Conservation (phyloP, 345 rosid species). For the Fremontodendron californicum region DNA sequence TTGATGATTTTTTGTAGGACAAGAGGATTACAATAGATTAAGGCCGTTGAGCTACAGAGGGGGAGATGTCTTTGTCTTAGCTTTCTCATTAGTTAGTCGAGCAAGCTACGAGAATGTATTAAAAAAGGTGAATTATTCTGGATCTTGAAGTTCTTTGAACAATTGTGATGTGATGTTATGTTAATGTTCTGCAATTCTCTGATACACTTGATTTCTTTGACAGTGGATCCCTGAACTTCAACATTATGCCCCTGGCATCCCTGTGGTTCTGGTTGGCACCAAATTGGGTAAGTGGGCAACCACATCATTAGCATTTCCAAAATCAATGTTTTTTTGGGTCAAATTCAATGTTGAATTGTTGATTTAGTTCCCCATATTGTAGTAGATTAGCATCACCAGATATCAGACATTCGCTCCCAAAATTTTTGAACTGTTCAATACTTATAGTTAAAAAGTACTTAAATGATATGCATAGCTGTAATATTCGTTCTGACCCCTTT, state of each 20-base stretch:
- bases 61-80: slow-evolving; percentile 91
- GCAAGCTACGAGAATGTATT: slow-evolving; percentile 93
- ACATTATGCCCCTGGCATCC: slow-evolving; percentile 89
- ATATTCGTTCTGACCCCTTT: not conserved
- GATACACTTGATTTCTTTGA: slow-evolving; percentile 28
- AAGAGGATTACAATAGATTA: slow-evolving; percentile 93
- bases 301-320: not conserved
- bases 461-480: not conserved
- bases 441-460: not conserved
- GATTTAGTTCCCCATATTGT: not conserved
- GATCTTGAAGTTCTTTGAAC: slow-evolving; percentile 3
- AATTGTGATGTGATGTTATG: not conserved
- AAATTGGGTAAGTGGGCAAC: slow-evolving; percentile 60
- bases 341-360: not conserved
- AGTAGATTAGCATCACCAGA: no score
- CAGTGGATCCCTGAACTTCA: slow-evolving; percentile 99
- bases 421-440: no score
- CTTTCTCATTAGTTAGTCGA: slow-evolving; percentile 92
- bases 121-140: slow-evolving; percentile 58
- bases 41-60: slow-evolving; percentile 99
- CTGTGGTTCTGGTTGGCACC: slow-evolving; percentile 85
- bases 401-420: no score
- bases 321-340: not conserved
- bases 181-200: slow-evolving; percentile 17
- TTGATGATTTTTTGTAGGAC: slow-evolving; percentile 48